Base-by-base conservation (phyloP, 768 basidiomycete species). In the Kondoa subrosea region DNA sequence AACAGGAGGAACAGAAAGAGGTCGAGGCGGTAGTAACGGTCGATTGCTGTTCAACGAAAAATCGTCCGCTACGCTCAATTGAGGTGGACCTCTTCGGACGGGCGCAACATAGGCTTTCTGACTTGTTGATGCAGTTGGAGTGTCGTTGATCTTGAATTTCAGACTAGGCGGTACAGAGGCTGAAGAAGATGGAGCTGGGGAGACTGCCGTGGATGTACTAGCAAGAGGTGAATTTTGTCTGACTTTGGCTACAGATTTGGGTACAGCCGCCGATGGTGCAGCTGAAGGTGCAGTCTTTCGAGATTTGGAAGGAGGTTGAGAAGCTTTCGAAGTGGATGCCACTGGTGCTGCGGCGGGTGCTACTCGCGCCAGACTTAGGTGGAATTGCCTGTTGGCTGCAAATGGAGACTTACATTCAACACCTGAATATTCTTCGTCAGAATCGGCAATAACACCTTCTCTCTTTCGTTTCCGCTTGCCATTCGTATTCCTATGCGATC, bases 1-100 rank as follows among this genome's bases (percentile, higher is more conserved):
- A 25, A 69, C 70, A 12, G 76, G 74, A 0, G 78, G 76, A 12
- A 70, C 30, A 30, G 68, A 61, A 3, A 65, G 30, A 57, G 71
- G 73, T 34, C 67, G 64, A 0, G 68, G 62, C 1, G 74, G 74
- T 1, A 71, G 71, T 34, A 73, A 69, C 1, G 71, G 21, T 17
- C 60, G 58, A 0, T 61, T n/a, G n/a, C n/a, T n/a, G 0, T 72
- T 69, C 12, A 73, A 50, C 58, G 34, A 63, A 50, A 59, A 56
- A n/a, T 61, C 33, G 34, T 65, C 63, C 2, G 30, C 62, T 26
- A 61, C 17, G 25, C 69, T 62, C 12, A 40, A 3, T 63, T 63
- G 64, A 32, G 64, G 34, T 50, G 31, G 25, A 30, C n/a, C 56
- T 2, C 1, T 27, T n/a, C n/a, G 1, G 2, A 1, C 12, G 2